Percentiles rank a stretch among this genome's conserved stretches.
These are phyloP conservation scores for Aspergillus carlsbadensis DNA, from an alignment of 495 filamentous ascomycete genomes.

Conservation along the genomic window DNA sequence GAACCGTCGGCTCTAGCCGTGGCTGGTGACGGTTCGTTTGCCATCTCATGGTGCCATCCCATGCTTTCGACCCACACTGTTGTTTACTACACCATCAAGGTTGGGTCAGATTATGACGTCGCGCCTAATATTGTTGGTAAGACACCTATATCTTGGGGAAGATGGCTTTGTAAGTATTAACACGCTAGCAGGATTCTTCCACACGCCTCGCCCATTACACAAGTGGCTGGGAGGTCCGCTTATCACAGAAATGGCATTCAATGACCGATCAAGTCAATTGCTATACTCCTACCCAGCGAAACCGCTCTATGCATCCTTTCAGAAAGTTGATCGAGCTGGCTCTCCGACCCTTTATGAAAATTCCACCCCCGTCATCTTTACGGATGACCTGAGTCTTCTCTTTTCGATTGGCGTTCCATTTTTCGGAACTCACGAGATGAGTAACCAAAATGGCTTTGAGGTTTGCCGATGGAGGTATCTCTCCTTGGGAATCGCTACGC, in stretches of 20 bases:
- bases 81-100: slow-evolving; percentile 25
- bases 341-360: slow-evolving; percentile 28
- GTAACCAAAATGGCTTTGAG: slow-evolving; percentile 1
- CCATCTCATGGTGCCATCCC: slow-evolving; percentile 42
- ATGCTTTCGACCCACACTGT: slow-evolving; percentile 27
- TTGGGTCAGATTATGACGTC: slow-evolving; percentile 4
- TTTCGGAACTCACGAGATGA: slow-evolving; percentile 34
- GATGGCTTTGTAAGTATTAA: too few relatives aligned
- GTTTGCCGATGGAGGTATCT: slow-evolving; percentile 44
- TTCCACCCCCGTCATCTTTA: slow-evolving; percentile 28
- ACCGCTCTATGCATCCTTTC: slow-evolving; percentile 31
- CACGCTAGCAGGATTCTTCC: slow-evolving; percentile 20
- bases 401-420: slow-evolving; percentile 47
- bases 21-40: slow-evolving; percentile 29
- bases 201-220: slow-evolving; percentile 16
- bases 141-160: not conserved
- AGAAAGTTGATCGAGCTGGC: slow-evolving; percentile 19
- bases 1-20: slow-evolving; percentile 34
- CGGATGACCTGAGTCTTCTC: slow-evolving; percentile 25
- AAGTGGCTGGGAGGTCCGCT: slow-evolving; percentile 19
- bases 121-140: slow-evolving; percentile 16
- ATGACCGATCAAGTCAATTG: slow-evolving; percentile 37
- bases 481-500: slow-evolving; percentile 39
- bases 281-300: slow-evolving; percentile 32
- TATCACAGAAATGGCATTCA: slow-evolving; percentile 34